phyloP scores from a whole-genome alignment of 2,329 filamentous ascomycete genomes.

The Pseudopithomyces maydicus region DNA sequence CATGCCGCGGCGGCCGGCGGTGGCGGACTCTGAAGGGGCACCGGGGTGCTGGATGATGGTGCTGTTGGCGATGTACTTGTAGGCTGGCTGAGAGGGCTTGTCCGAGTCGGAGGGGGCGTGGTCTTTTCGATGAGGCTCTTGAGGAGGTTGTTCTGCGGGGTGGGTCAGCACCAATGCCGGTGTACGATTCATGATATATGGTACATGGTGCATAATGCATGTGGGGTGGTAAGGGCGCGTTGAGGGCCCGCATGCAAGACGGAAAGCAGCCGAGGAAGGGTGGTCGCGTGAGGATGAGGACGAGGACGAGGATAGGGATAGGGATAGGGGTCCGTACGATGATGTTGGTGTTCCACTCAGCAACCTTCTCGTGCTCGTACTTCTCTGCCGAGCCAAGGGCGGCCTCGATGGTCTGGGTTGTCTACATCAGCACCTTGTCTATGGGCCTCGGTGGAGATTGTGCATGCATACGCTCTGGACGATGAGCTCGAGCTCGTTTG shows the following conservation, averaged over 20 bases:
- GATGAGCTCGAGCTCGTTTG: slow-evolving; percentile 37
- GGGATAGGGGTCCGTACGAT: slow-evolving; percentile 67
- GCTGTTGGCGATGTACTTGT: slow-evolving; percentile 97
- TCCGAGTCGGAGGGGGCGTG: slow-evolving; percentile 61
- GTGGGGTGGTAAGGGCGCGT: background rate
- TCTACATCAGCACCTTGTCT: slow-evolving; percentile 5
- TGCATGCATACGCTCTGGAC: slow-evolving; percentile 30
- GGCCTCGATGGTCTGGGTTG: slow-evolving; percentile 76
- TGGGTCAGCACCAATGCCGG: background rate
- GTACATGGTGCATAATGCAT: background rate
- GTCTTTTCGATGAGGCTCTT: slow-evolving; percentile 78
- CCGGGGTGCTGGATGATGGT: slow-evolving; percentile 93
- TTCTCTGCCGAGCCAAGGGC: slow-evolving; percentile 74
- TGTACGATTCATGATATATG: too few relatives aligned
- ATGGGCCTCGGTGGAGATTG: background rate
- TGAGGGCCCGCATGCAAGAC: slow-evolving; percentile 31
- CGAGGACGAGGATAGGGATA: background rate
- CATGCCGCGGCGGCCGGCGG: slow-evolving; percentile 86
- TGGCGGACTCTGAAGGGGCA: slow-evolving; percentile 52
- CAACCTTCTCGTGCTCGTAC: slow-evolving; percentile 87
- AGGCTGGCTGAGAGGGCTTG: slow-evolving; percentile 64
- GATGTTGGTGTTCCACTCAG: slow-evolving; percentile 88
- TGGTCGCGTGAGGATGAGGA: slow-evolving; percentile 5
- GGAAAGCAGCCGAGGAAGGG: slow-evolving; percentile 39
- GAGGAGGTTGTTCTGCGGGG: slow-evolving; percentile 71